A percentile compares a stretch with the other conserved stretches of the same genome.
Conservation (phyloP, 2,329 filamentous ascomycete species). For the Pochonia chlamydosporia region DNA sequence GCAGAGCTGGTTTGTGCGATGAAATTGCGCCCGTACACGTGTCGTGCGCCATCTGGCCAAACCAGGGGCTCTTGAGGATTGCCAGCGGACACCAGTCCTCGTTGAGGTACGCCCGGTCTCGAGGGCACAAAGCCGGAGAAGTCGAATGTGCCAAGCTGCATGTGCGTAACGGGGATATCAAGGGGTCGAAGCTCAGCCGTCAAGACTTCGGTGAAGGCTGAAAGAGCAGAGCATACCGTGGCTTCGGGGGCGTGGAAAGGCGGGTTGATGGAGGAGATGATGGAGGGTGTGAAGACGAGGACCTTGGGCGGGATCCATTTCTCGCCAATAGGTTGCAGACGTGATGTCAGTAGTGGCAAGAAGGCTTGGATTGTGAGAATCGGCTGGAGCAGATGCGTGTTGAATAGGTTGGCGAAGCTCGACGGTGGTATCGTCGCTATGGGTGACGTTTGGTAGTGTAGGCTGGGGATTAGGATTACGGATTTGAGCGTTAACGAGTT, state of each 20-base stretch:
- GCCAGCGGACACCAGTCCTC: conserved; percentile 35
- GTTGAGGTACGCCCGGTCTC: conserved; percentile 24
- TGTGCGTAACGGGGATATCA: conserved; percentile 72
- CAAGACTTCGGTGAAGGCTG: conserved; percentile 76
- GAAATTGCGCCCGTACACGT: conserved; percentile 59
- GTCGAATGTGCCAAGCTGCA: conserved; percentile 90
- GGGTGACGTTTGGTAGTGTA: conserved; percentile 74
- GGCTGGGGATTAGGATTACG: conserved; percentile 75
- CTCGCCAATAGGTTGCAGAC: conserved; percentile 47
- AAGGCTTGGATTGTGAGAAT: conserved; percentile 86
- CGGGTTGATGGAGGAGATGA: conserved; percentile 72
- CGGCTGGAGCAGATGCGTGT: conserved; percentile 84
- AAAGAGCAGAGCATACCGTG: conserved; percentile 78
- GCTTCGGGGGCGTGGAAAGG: conserved; percentile 83
- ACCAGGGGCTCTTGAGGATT: conserved; percentile 44
- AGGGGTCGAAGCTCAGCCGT: conserved; percentile 72
- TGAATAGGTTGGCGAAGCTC: conserved; percentile 83
- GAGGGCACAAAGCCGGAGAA: conserved; percentile 59
- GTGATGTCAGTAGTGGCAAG: conserved; percentile 67
- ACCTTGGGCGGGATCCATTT: conserved; percentile 57
- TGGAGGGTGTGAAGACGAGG: conserved; percentile 71
- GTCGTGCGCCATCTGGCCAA: conserved; percentile 57
- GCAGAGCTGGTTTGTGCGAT: conserved; percentile 48
- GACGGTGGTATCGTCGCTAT: conserved; percentile 81
- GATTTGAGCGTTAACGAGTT: conserved; percentile 74